Evolutionary conservation across 2,329 filamentous ascomycete species (phyloP), one percentile per base, ranked within the genome.

Genomic region (Endoconidiophora polonica): DNA sequence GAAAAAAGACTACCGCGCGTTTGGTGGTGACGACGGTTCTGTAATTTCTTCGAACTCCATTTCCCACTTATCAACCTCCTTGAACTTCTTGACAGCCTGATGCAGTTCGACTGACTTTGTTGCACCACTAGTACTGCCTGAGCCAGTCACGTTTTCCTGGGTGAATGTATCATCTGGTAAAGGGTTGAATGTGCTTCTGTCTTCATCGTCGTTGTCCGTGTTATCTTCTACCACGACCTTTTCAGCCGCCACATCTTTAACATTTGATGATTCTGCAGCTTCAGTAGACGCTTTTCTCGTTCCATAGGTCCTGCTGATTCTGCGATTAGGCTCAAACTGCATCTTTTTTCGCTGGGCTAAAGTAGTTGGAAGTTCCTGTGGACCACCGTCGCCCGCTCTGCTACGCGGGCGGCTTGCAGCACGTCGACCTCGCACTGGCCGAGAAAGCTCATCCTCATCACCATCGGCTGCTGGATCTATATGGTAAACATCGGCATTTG

Each of bases 11-110:
- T 56, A 77, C 52, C 73, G 66, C 40, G 68, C 73, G 56, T 69
- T 67, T 37, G 63, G 62, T 1, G 74, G 73, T 18, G 74, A 77
- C 52, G 70, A 73, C 46, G 33, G 26, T 54, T 68, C 70, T 20
- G 69, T 70, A 45, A 77, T 69, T 56, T 79, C 76, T 65, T 83
- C 79, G 61, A 75, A 83, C 46, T 77, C 76, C 54, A 83, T 63
- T 63, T 79, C 70, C 77, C 78, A 83, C 62, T 71, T 67, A 60
- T 83, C 79, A 39, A 83, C 79, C 62, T 83, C 79, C 60, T 74
- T 70, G 57, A 83, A 83, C 62, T 82, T 82, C 59, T 67, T 70
- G 7, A 68, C 68, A 39, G 76, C 74, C 46, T 69, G 66, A 62
- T 74, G 74, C 54, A 83, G 65, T 66, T 79, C 76, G 40, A 71